Conservation (phyloP, 129 eudicot genomes). For the Calendula officinalis region DNA sequence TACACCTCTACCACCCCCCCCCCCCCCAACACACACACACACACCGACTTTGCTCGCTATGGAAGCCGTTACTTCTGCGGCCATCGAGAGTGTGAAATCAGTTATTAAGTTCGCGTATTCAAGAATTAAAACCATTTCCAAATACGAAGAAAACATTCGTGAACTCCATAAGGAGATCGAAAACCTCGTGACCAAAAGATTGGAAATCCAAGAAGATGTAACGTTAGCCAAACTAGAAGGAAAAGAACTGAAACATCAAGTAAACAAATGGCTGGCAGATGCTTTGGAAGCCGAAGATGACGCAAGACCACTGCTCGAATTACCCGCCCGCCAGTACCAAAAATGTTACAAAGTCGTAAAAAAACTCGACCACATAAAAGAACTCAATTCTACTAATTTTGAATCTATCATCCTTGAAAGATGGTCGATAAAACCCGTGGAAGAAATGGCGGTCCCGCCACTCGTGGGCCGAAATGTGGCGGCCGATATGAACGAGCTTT, state of each 20-base stretch:
- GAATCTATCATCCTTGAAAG: slow-evolving; percentile 3
- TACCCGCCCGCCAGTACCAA: not conserved
- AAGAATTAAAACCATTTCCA: slow-evolving; percentile 20
- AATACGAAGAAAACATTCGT: slow-evolving; percentile 15
- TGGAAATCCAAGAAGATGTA: slow-evolving; percentile 17
- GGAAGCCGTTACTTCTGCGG: slow-evolving; percentile 13
- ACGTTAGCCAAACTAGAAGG: slow-evolving; percentile 21
- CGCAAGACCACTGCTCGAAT: slow-evolving; percentile 20
- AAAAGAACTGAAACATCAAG: slow-evolving; percentile 21
- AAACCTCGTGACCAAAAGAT: slow-evolving; percentile 14
- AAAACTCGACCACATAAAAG: slow-evolving; percentile 16
- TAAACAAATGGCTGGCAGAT: slow-evolving; percentile 23
- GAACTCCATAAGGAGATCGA: slow-evolving; percentile 20
- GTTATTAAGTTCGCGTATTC: slow-evolving; percentile 14
- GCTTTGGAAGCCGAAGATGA: slow-evolving; percentile 23
- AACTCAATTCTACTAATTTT: slow-evolving; percentile 8
- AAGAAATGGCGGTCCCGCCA: slow-evolving; percentile 20
- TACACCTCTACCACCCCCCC: not conserved
- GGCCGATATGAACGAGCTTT: slow-evolving; percentile 14
- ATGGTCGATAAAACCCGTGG: slow-evolving; percentile 19
- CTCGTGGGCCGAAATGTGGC: slow-evolving; percentile 23
- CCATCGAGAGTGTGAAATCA: slow-evolving; percentile 21
- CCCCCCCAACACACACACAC: no score
- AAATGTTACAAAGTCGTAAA: slow-evolving; percentile 19
- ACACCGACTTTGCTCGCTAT: slow-evolving; percentile 12